Evolutionary conservation across 805 yeast species (phyloP).

Genomic region (Candida morakotiae): DNA sequence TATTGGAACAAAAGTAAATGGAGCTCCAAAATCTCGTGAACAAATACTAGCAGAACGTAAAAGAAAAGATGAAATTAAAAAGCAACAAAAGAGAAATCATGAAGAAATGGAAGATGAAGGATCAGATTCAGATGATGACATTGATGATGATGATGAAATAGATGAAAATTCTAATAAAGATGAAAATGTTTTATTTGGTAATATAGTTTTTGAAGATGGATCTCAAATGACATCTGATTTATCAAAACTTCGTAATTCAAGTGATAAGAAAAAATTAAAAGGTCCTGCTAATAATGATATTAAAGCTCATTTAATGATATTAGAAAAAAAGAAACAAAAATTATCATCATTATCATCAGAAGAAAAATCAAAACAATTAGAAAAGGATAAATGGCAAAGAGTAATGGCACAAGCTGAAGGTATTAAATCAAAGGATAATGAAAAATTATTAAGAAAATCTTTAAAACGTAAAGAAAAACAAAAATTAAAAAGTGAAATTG

Average conservation of each 20-base stretch:
- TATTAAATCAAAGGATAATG: conserved; percentile 83
- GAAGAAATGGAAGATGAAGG: conserved; percentile 28
- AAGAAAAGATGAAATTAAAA: conserved; percentile 41
- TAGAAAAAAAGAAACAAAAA: conserved; percentile 71
- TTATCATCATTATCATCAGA: conserved; percentile 55
- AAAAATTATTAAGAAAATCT: conserved; percentile 79
- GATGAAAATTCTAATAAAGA: conserved; percentile 27
- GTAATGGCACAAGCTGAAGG: conserved; percentile 89
- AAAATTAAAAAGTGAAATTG: conserved; percentile 81
- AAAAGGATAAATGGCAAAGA: conserved; percentile 80
- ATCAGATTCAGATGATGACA: conserved; percentile 40
- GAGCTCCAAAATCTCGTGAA: conserved; percentile 84
- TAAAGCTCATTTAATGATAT: conserved; percentile 71
- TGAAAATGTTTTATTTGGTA: conserved; percentile 62
- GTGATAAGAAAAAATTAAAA: conserved; percentile 53
- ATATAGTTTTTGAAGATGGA: conserved; percentile 80
- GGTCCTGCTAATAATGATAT: conserved; percentile 86
- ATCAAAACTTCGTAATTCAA: conserved; percentile 45
- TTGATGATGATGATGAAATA: conserved; percentile 28
- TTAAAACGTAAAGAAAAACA: conserved; percentile 76
- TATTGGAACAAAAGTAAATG: conserved; percentile 74
- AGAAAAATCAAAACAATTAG: conserved; percentile 55
- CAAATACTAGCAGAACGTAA: conserved; percentile 67
- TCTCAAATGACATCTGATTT: conserved; percentile 72
- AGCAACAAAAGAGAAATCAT: conserved; percentile 38